Evolutionary conservation across 345 rosid genomes (phyloP).

Genomic region (Citrus sp.): DNA sequence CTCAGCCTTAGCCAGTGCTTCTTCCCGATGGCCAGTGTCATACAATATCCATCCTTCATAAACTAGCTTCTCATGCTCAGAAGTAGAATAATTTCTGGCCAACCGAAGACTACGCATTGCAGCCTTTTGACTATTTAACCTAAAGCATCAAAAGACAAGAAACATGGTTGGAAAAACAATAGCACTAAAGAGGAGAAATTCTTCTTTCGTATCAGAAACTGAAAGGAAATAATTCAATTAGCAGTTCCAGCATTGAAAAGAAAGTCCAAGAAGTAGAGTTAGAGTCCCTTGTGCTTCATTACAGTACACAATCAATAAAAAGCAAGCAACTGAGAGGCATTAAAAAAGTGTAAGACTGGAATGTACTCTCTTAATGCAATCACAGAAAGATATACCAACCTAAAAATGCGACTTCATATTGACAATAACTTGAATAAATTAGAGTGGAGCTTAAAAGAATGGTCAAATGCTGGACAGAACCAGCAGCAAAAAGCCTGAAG

Average conservation of each 20-base stretch:
- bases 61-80: conserved; percentile 84
- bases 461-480: background rate
- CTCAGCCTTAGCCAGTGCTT: conserved; percentile 92
- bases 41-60: conserved; percentile 96
- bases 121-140: conserved; percentile 92
- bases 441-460: background rate
- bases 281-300: background rate
- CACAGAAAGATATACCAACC: background rate
- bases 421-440: background rate
- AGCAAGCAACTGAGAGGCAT: background rate
- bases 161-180: background rate
- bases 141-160: conserved; percentile 25
- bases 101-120: conserved; percentile 86
- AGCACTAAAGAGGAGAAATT: background rate
- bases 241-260: background rate
- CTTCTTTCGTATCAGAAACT: background rate
- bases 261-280: background rate
- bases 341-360: background rate
- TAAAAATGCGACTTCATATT: background rate
- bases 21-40: conserved; percentile 93
- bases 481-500: background rate
- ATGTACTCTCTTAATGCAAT: background rate
- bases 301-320: background rate
- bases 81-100: conserved; percentile 82
- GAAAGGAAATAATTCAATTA: background rate